These are phyloP conservation scores for Ziziphus jujuba DNA, from an alignment of 306 rosid species.

Conservation along the genomic window DNA sequence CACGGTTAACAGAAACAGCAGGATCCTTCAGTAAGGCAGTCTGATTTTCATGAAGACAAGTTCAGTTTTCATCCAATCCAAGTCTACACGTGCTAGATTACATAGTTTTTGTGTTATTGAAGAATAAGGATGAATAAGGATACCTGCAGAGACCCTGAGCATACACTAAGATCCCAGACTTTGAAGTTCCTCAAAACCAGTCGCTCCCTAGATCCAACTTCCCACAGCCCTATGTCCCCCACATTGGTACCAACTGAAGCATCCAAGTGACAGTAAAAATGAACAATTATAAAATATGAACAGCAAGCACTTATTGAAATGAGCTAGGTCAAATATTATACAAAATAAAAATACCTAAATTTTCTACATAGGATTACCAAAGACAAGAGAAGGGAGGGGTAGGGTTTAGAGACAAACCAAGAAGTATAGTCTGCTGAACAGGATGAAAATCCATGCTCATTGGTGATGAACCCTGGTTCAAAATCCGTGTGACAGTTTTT, in stretches of 20 bases:
- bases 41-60: constrained; percentile 49
- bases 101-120: not conserved
- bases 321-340: constrained; percentile 8
- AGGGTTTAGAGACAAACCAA: constrained; percentile 52
- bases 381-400: not conserved
- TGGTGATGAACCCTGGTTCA: constrained; percentile 94
- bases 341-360: not conserved
- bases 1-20: constrained; percentile 91
- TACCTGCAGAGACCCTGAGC: constrained; percentile 95
- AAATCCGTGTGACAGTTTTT: constrained; percentile 62
- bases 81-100: constrained; percentile 11
- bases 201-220: constrained; percentile 88
- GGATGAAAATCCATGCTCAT: constrained; percentile 99
- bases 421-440: constrained; percentile 81
- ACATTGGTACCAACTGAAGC: constrained; percentile 88
- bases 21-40: constrained; percentile 95
- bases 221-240: constrained; percentile 98
- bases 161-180: constrained; percentile 92
- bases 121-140: constrained; percentile 20
- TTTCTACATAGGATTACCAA: not conserved
- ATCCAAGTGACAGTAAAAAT: constrained; percentile 10
- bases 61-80: constrained; percentile 20
- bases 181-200: constrained; percentile 77
- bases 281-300: constrained; percentile 21
- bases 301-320: constrained; percentile 11